A percentile compares a stretch with the other conserved stretches of the same genome.
Conservation (phyloP, 306 rosid species). For the Leucaena leucocephala region DNA sequence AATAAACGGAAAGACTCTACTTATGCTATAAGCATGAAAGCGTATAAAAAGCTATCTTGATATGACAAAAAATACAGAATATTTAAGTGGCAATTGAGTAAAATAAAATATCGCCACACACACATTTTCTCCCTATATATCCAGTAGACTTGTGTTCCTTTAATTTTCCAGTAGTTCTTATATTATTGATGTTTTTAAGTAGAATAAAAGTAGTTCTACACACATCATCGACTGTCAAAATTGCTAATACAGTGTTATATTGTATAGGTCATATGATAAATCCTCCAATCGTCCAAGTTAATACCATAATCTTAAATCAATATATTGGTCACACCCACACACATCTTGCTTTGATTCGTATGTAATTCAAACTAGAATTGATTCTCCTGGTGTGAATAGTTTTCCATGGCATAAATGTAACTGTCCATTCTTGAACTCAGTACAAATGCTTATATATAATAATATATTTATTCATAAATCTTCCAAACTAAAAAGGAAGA, state of each 20-base stretch:
- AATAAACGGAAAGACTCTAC: neutral
- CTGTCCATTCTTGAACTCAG: neutral
- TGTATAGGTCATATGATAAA: neutral
- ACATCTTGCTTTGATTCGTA: neutral
- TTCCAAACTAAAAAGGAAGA: neutral
- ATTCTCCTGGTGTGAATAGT: slow-evolving; percentile 28
- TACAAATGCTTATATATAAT: slow-evolving; percentile 4
- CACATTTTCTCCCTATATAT: neutral
- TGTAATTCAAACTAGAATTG: slow-evolving; percentile 25
- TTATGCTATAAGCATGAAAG: neutral
- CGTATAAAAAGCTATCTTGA: neutral
- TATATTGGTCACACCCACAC: neutral
- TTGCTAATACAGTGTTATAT: neutral
- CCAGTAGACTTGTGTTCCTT: neutral
- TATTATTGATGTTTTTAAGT: neutral
- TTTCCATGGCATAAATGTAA: slow-evolving; percentile 31
- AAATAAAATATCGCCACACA: neutral
- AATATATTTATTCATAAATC: neutral
- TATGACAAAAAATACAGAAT: neutral
- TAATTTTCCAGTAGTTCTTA: neutral
- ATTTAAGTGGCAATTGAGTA: neutral
- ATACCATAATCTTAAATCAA: neutral
- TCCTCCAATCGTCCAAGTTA: neutral
- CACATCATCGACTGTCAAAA: neutral
- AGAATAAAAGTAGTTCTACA: neutral